Evolutionary conservation across 805 yeast species (phyloP).

Genomic region (Schwanniomyces vanrijiae): DNA sequence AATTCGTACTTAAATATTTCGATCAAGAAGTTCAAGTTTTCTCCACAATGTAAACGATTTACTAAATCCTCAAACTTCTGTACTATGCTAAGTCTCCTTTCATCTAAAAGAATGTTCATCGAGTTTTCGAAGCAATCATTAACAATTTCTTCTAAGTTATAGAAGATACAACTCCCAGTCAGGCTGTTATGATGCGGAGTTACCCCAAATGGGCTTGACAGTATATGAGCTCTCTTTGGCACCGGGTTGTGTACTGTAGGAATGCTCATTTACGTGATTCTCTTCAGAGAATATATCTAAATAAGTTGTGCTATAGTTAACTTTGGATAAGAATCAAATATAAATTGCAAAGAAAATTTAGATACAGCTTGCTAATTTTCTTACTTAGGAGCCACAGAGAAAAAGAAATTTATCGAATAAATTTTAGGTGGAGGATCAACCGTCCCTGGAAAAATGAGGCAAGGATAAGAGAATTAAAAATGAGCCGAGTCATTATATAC

Average conservation of each 20-base stretch:
- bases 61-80: constrained; percentile 33
- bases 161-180: constrained; percentile 2
- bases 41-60: constrained; percentile 42
- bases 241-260: neutral
- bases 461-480: neutral
- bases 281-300: neutral
- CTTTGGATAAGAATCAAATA: neutral
- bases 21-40: constrained; percentile 44
- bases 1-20: constrained; percentile 48
- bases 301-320: neutral
- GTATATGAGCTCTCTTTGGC: neutral
- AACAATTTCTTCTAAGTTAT: constrained; percentile 27
- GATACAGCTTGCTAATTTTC: neutral
- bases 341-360: neutral
- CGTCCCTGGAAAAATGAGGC: neutral
- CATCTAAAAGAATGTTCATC: constrained; percentile 16
- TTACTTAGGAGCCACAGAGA: neutral
- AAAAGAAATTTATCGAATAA: neutral
- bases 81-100: constrained; percentile 15
- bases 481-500: neutral
- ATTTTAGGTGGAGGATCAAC: neutral
- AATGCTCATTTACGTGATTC: neutral
- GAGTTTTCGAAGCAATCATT: constrained; percentile 31
- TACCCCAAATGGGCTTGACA: neutral
- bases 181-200: neutral